These are phyloP conservation scores for Leccinum obscurum DNA, from an alignment of 768 basidiomycete genomes.

Conservation along the genomic window DNA sequence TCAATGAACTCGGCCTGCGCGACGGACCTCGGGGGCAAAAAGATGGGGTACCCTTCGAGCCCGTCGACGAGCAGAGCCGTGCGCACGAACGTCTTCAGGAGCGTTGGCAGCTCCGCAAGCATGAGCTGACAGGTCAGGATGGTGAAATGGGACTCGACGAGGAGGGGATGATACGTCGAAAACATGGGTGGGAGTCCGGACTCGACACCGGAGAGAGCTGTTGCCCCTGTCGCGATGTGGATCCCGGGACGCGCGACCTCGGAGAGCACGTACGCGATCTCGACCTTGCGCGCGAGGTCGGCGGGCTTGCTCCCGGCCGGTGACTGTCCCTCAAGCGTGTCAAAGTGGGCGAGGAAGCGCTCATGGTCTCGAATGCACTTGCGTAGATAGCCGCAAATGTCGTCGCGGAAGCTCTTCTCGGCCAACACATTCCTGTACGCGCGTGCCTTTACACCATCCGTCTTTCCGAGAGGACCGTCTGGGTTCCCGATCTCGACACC, in stretches of 20 bases:
- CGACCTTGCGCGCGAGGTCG: slow-evolving; percentile 53
- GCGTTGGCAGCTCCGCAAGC: slow-evolving; percentile 67
- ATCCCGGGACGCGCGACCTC: slow-evolving; percentile 67
- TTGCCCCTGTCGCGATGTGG: slow-evolving; percentile 36
- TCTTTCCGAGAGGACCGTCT: slow-evolving; percentile 70
- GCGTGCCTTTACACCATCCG: slow-evolving; percentile 54
- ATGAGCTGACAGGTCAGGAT: slow-evolving; percentile 74
- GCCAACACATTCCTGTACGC: slow-evolving; percentile 66
- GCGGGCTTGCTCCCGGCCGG: slow-evolving; percentile 17
- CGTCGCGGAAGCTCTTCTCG: slow-evolving; percentile 56
- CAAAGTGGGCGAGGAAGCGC: slow-evolving; percentile 80
- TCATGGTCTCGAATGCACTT: slow-evolving; percentile 86
- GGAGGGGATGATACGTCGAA: slow-evolving; percentile 88
- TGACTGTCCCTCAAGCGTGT: slow-evolving; percentile 56
- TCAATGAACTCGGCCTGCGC: slow-evolving; percentile 89
- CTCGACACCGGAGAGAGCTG: slow-evolving; percentile 40
- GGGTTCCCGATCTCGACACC: slow-evolving; percentile 83
- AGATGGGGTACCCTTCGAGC: slow-evolving; percentile 86
- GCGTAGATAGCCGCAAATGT: slow-evolving; percentile 57
- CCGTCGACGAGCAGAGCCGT: slow-evolving; percentile 73
- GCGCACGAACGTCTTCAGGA: slow-evolving; percentile 65
- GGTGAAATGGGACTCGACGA: slow-evolving; percentile 85
- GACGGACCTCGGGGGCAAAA: slow-evolving; percentile 85
- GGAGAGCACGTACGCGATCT: slow-evolving; percentile 67
- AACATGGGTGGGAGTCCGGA: slow-evolving; percentile 52